These are phyloP conservation scores for Wallacemonas sp. DNA, from an alignment of 208 protist genomes.

Conservation along the genomic window DNA sequence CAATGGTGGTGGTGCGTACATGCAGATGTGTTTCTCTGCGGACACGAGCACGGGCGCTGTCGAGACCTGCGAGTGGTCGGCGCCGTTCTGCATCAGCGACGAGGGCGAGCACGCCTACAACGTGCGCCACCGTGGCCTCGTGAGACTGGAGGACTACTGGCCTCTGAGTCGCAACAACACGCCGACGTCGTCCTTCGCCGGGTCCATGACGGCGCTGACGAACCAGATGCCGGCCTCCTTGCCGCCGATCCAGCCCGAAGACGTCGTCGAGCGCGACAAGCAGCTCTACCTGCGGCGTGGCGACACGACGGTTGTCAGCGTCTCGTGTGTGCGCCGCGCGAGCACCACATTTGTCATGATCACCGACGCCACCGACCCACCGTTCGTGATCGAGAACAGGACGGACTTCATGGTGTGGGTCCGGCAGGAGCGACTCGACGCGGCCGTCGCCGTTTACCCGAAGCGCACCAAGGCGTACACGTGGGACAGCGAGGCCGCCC, in stretches of 20 bases:
- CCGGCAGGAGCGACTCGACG: slow-evolving; percentile 38
- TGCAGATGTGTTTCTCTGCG: slow-evolving; percentile 18
- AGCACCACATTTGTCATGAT: slow-evolving; percentile 64
- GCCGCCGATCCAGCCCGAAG: slow-evolving; percentile 43
- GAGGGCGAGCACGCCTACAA: slow-evolving; percentile 56
- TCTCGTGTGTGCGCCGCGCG: slow-evolving; percentile 40
- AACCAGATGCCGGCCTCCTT: slow-evolving; percentile 21
- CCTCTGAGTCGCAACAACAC: slow-evolving; percentile 19
- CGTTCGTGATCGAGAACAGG: slow-evolving; percentile 78
- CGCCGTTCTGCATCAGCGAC: slow-evolving; percentile 44
- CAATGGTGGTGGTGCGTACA: slow-evolving; percentile 10
- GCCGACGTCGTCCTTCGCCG: no score
- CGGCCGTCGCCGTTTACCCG: slow-evolving; percentile 43
- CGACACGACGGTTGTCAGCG: slow-evolving; percentile 50
- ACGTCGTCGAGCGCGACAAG: slow-evolving; percentile 36
- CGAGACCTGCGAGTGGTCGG: slow-evolving; percentile 38
- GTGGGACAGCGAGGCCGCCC: slow-evolving; percentile 48
- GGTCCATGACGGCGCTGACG: not conserved
- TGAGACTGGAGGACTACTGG: slow-evolving; percentile 41
- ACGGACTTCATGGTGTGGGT: slow-evolving; percentile 54
- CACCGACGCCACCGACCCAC: slow-evolving; percentile 43
- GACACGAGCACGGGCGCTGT: slow-evolving; percentile 24
- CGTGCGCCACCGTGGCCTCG: slow-evolving; percentile 38
- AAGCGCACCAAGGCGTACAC: slow-evolving; percentile 57
- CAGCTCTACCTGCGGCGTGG: slow-evolving; percentile 39